phyloP scores from a whole-genome alignment of 2,329 filamentous ascomycete species.

The Lachnellula subtilissima region DNA sequence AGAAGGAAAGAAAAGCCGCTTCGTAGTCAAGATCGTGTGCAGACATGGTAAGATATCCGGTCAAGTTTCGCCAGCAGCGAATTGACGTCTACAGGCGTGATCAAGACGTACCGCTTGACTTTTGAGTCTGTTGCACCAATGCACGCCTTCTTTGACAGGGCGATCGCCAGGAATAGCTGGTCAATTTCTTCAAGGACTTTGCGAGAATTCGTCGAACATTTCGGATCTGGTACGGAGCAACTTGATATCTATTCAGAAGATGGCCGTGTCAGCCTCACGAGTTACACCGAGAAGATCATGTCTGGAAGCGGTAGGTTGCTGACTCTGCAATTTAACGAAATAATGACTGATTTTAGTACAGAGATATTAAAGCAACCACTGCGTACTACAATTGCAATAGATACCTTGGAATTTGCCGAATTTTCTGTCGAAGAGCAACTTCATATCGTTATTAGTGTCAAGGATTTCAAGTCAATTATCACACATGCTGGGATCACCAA shows the following conservation, averaged over 20 bases:
- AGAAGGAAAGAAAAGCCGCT: conserved; percentile 62
- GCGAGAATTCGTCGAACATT: conserved; percentile 73
- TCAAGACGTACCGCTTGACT: conserved; percentile 70
- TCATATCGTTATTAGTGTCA: conserved; percentile 76
- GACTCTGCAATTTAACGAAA: background rate
- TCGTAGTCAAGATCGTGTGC: conserved; percentile 69
- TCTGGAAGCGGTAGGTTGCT: conserved; percentile 53
- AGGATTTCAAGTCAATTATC: conserved; percentile 76
- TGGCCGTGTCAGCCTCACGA: conserved; percentile 67
- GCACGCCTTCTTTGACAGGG: conserved; percentile 68
- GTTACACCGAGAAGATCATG: conserved; percentile 74
- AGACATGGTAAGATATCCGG: conserved; percentile 52
- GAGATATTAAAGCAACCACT: conserved; percentile 76
- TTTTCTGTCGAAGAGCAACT: conserved; percentile 70
- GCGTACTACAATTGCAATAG: conserved; percentile 73
- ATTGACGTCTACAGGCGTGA: conserved; percentile 49
- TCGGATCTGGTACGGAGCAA: conserved; percentile 74
- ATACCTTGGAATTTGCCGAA: conserved; percentile 70
- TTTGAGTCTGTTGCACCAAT: conserved; percentile 72
- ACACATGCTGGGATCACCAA: conserved; percentile 67
- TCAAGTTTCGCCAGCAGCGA: background rate
- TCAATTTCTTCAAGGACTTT: conserved; percentile 65
- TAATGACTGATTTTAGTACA: conserved; percentile 29
- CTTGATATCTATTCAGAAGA: conserved; percentile 72
- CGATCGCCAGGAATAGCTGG: conserved; percentile 65